A percentile compares a stretch with the other conserved stretches of the same genome.
phyloP scores from a whole-genome alignment of 2,329 filamentous ascomycete species.

The Coniochaeta sp. region DNA sequence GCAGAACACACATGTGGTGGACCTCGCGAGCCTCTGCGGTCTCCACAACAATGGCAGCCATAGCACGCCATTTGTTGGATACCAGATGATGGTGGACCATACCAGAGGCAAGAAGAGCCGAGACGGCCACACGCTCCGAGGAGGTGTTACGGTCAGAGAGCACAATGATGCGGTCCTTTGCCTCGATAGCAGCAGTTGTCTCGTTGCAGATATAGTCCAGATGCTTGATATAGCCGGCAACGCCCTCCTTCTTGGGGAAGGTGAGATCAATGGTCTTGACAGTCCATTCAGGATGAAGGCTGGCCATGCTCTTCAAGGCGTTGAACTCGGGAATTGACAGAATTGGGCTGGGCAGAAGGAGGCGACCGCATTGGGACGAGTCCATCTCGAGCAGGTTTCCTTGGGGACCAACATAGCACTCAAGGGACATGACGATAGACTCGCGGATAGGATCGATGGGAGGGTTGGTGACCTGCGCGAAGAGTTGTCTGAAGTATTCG shows the following conservation, averaged over 20 bases:
- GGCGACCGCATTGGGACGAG: slow-evolving; percentile 74
- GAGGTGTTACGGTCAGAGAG: slow-evolving; percentile 84
- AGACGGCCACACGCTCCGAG: slow-evolving; percentile 75
- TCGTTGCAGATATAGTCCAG: slow-evolving; percentile 84
- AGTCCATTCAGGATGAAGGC: slow-evolving; percentile 70
- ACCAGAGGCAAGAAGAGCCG: slow-evolving; percentile 78
- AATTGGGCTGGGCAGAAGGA: slow-evolving; percentile 82
- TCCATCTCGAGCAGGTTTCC: slow-evolving; percentile 95
- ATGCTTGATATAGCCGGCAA: slow-evolving; percentile 77
- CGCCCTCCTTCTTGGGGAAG: slow-evolving; percentile 78
- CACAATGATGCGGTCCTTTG: slow-evolving; percentile 77
- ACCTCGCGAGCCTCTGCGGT: slow-evolving; percentile 95
- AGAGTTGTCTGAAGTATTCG: slow-evolving; percentile 96
- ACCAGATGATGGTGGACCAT: slow-evolving; percentile 95
- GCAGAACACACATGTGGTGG: slow-evolving; percentile 96
- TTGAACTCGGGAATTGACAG: slow-evolving; percentile 89
- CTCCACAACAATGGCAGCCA: slow-evolving; percentile 81
- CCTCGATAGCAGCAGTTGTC: slow-evolving; percentile 75
- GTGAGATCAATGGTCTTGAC: slow-evolving; percentile 89
- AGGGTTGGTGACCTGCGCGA: slow-evolving; percentile 96
- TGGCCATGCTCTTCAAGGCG: slow-evolving; percentile 69
- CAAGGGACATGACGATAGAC: slow-evolving; percentile 95
- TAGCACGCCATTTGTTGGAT: slow-evolving; percentile 89
- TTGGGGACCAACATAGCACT: slow-evolving; percentile 93
- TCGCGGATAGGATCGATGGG: slow-evolving; percentile 96